Evolutionary conservation across 2,329 filamentous ascomycete genomes (phyloP).

Genomic region (Alternaria postmessia): DNA sequence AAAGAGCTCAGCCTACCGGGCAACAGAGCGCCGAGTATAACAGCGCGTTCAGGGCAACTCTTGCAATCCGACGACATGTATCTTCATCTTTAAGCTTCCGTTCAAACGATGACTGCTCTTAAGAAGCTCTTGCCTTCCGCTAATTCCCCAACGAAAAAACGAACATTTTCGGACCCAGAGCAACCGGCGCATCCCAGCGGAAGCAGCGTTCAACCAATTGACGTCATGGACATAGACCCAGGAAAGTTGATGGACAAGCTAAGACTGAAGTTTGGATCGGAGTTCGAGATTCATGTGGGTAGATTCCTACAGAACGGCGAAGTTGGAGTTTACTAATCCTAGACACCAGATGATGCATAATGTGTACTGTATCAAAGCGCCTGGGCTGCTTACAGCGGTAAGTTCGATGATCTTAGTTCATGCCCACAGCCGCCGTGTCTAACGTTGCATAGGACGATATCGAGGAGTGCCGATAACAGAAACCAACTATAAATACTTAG

Average conservation of each 20-base stretch:
- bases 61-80: background rate
- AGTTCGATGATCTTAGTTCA: background rate
- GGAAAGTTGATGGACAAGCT: slow-evolving; percentile 5
- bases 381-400: background rate
- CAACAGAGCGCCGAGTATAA: background rate
- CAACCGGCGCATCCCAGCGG: too few species aligned
- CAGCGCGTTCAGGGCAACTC: background rate
- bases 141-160: too few species aligned
- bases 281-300: slow-evolving; percentile 3
- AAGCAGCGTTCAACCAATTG: background rate
- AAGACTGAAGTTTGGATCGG: background rate
- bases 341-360: slow-evolving; percentile 17
- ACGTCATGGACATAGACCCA: slow-evolving; percentile 1
- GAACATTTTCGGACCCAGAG: too few species aligned
- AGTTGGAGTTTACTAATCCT: background rate
- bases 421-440: too few species aligned
- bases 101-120: too few species aligned
- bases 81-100: too few species aligned
- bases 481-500: too few species aligned
- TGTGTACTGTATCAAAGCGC: slow-evolving; percentile 9
- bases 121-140: too few species aligned
- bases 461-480: too few species aligned
- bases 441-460: too few species aligned
- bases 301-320: background rate
- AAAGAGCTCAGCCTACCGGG: background rate